A percentile compares a stretch with the other conserved stretches of the same genome.
Evolutionary conservation across 352 stramenopile species (phyloP).

Genomic region (Phytophthora citrophthora): DNA sequence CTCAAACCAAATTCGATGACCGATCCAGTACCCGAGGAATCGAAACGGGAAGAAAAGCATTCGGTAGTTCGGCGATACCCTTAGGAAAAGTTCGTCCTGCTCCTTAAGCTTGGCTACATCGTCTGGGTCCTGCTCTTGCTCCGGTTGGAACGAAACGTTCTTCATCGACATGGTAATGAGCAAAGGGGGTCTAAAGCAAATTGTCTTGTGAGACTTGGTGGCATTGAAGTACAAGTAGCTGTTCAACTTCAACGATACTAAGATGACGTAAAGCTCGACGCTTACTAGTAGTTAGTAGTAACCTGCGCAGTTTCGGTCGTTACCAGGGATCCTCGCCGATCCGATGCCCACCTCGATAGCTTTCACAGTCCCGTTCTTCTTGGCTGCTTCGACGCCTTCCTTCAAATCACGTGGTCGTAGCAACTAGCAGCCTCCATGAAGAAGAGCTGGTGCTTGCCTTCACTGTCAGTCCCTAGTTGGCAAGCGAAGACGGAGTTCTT

Average conservation of each 20-base stretch:
- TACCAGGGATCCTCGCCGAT: conserved; percentile 38
- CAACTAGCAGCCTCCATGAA: conserved; percentile 52
- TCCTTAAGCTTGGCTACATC: conserved; percentile 1
- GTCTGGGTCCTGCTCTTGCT: conserved; percentile 3
- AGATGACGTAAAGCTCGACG: conserved; percentile 7
- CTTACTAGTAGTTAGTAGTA: conserved; percentile 43
- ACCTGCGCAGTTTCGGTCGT: conserved; percentile 56
- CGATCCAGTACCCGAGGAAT: conserved; percentile 33
- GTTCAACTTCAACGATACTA: conserved; percentile 13
- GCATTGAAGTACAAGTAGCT: conserved; percentile 8
- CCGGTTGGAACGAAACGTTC: conserved; percentile 10
- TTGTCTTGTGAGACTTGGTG: conserved; percentile 5
- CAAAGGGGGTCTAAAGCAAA: not conserved
- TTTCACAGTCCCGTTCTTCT: conserved; percentile 49
- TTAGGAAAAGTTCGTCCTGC: conserved; percentile 21
- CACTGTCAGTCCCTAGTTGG: conserved; percentile 51
- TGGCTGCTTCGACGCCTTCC: conserved; percentile 30
- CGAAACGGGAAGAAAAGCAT: conserved; percentile 32
- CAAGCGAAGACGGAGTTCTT: conserved; percentile 56
- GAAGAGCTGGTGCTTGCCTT: conserved; percentile 55
- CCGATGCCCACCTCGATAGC: conserved; percentile 55
- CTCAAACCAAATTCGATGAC: conserved; percentile 12
- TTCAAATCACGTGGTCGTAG: conserved; percentile 51
- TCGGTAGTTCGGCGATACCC: conserved; percentile 19
- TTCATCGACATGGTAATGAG: conserved; percentile 1